Base-by-base conservation (phyloP, 306 rosid species). In the Cajanus cajan region DNA sequence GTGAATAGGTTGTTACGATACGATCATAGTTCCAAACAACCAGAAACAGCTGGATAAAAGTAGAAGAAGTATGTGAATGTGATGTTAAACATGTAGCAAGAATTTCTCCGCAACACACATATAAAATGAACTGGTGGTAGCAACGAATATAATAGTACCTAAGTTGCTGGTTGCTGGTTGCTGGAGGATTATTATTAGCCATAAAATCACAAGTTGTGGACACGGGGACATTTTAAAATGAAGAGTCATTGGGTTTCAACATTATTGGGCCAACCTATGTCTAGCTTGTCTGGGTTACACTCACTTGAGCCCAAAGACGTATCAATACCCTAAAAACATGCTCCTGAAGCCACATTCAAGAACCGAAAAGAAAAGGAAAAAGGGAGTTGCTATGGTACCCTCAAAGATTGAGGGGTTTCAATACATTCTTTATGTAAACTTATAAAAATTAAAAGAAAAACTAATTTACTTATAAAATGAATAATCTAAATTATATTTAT, bases 1-100 rank as follows among this genome's bases (percentile, higher is more conserved):
- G 78, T 37, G 7, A 74, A 74, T 58, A 43, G 40, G 40, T n/a
- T n/a, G n/a, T n/a, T n/a, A n/a, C n/a, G n/a, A n/a, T n/a, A 59
- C 8, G 3, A 43, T 55, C 78, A 39, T 14, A 37, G 40, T 55
- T 19, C 39, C 24, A 21, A 73, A 22, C 40, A 37, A 54, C 21
- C 67, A 61, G 67, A 58, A 58, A 58, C 65, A 58, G 13, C 65
- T 58, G 66, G 66, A 67, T 47, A 34, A 54, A 54, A 71, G 1
- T 18, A 51, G 0, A 19, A 52, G 50, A 25, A 48, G 14, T 40
- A 73, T 19, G 22, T 39, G 41, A 73, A 73, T 19, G 22, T 39
- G 41, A 73, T 57, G 33, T 40, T 14, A 39, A 6, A 21, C 54
- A 55, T 57, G 68, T 43, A 10, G 21, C 28, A 22, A 73, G 41